phyloP scores from a whole-genome alignment of 169 alveolate species.

The Plasmodium relictum region DNA sequence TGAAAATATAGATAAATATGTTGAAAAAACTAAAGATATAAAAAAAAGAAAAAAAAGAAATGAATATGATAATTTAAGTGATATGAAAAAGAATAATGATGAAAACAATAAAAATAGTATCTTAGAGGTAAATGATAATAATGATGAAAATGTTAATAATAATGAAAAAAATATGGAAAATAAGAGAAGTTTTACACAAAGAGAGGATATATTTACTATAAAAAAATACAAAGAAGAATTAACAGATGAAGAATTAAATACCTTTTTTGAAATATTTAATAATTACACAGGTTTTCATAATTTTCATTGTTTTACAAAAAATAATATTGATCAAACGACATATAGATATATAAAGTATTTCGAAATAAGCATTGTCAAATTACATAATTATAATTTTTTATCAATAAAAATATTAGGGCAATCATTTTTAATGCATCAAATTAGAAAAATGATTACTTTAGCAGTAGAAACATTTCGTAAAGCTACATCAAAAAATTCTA shows the following conservation, averaged over 20 bases:
- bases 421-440: constrained; percentile 89
- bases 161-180: not conserved
- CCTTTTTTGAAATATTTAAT: constrained; percentile 78
- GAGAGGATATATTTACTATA: constrained; percentile 30
- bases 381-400: constrained; percentile 66
- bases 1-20: constrained; percentile 38
- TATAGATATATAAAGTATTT: constrained; percentile 86
- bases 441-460: constrained; percentile 88
- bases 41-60: constrained; percentile 13
- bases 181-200: not conserved
- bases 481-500: constrained; percentile 85
- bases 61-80: not conserved
- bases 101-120: not conserved
- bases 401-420: constrained; percentile 86
- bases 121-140: not conserved
- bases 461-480: constrained; percentile 86
- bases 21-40: constrained; percentile 17
- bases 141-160: not conserved
- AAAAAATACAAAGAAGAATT: constrained; percentile 72
- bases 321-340: constrained; percentile 81
- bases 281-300: constrained; percentile 86
- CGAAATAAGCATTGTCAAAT: constrained; percentile 62
- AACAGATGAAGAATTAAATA: constrained; percentile 79
- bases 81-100: not conserved
- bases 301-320: constrained; percentile 86